These are phyloP conservation scores for Nemania sp. DNA, from an alignment of 2,329 filamentous ascomycete genomes.

Conservation along the genomic window DNA sequence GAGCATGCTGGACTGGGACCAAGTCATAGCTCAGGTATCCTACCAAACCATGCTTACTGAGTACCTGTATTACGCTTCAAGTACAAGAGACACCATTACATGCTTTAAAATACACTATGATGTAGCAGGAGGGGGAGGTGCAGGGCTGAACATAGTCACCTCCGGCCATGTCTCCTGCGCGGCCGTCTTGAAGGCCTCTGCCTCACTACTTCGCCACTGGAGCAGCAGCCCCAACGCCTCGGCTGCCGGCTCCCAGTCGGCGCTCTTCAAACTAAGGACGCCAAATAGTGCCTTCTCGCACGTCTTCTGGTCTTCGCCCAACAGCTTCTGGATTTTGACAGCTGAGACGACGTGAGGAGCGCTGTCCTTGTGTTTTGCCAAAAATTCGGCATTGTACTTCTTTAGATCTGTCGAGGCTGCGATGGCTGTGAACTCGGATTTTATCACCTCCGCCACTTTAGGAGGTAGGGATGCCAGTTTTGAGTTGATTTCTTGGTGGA, in stretches of 20 bases:
- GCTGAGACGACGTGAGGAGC: constrained; percentile 72
- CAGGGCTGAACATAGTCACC: constrained; percentile 58
- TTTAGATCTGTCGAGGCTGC: constrained; percentile 69
- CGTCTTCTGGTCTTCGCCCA: constrained; percentile 68
- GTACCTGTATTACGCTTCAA: constrained; percentile 22
- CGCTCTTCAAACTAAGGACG: constrained; percentile 61
- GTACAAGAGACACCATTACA: constrained; percentile 13
- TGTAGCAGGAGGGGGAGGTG: constrained; percentile 22
- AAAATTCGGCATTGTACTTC: constrained; percentile 75
- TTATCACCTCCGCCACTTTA: constrained; percentile 76
- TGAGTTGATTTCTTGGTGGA: constrained; percentile 72
- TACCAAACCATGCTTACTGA: constrained; percentile 7
- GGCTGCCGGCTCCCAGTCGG: constrained; percentile 62
- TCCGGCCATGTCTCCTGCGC: constrained; percentile 64
- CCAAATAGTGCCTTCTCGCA: constrained; percentile 71
- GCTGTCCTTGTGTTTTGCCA: constrained; percentile 71
- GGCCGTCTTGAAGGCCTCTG: constrained; percentile 61
- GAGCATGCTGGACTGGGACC: constrained; percentile 4
- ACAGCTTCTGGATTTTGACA: constrained; percentile 68
- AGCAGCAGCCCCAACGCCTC: constrained; percentile 58
- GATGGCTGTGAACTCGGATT: constrained; percentile 73
- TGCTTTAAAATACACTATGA: constrained; percentile 22
- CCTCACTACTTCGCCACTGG: constrained; percentile 63
- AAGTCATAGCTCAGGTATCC: constrained; percentile 15
- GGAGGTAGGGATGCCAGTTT: constrained; percentile 70